Base-by-base conservation (phyloP, 2,329 filamentous ascomycete species). In the Fusarium tricinctum region DNA sequence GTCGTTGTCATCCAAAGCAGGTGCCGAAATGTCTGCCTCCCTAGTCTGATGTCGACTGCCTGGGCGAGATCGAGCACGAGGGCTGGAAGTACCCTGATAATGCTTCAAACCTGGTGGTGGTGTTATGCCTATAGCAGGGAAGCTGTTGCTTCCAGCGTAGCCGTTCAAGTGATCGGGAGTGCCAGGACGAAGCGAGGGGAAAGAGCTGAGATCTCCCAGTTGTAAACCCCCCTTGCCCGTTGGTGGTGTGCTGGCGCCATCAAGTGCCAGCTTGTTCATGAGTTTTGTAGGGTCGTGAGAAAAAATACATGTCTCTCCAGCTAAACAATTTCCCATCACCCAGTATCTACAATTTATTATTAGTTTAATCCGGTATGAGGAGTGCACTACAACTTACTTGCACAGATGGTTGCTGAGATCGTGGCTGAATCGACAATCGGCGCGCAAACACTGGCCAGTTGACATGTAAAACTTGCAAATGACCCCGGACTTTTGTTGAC, bases 391-490 rank as follows among this genome's bases (percentile, higher is more conserved):
- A 50, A 91, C 93, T 86, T 84, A 97, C 93, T 98, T 98, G 94
- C 96, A 99, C 66, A 99, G 87, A 75, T 97, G 96, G 76, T 92
- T 97, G 76, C 93, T 97, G 44, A 97, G 86, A 78, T 99, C 95
- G 79, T 99, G 96, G 72, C 94, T 97, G 80, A 98, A 99, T 59
- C 95, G 91, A 79, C 96, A 99, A 79, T 99, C 96, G 63, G 95
- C 95, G 61, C 96, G 89, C 53, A 97, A 89, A 78, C 96, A 99
- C 79, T 96, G 92, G n/a, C 96, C 96, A 9, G 92, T 97, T 12
- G 94, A 95, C 68, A 99, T 84, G 84, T 94, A 98, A 79, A 98
- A 99, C 80, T 97, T 97, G 87, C 96, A 99, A 42, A 98, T 92
- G 39, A 97, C 91, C 26, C 93, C 91, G 67, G 92, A 93, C 78